Percentiles rank a stretch among this genome's conserved stretches.
These are phyloP conservation scores for Curvularia lunata DNA, from an alignment of 2,329 filamentous ascomycete species.

Conservation along the genomic window DNA sequence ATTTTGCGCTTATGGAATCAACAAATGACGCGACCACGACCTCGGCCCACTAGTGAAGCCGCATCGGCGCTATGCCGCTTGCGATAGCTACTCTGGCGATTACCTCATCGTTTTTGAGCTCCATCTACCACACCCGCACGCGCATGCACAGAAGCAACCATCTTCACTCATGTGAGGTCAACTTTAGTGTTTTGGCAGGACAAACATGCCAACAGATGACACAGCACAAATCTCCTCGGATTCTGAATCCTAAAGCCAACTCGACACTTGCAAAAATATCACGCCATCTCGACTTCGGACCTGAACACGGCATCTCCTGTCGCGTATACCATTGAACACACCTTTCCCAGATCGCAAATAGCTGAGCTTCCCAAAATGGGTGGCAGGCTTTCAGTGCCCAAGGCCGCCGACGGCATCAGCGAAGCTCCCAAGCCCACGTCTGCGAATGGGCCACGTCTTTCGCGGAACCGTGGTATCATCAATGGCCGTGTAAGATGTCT, in stretches of 20 bases:
- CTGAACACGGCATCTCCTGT: not conserved
- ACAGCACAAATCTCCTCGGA: conserved; percentile 6
- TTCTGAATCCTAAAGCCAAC: conserved; percentile 8
- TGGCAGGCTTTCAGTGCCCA: conserved; percentile 54
- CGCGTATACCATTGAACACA: not conserved
- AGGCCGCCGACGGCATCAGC: conserved; percentile 51
- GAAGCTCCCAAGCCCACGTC: conserved; percentile 50
- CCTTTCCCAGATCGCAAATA: not conserved
- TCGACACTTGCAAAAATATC: conserved; percentile 6
- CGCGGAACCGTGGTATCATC: conserved; percentile 41
- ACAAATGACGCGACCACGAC: conserved; percentile 19
- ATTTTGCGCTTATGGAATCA: conserved; percentile 31
- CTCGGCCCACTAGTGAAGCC: conserved; percentile 15
- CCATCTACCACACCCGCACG: conserved; percentile 15
- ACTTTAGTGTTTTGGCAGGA: conserved; percentile 10
- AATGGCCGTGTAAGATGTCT: conserved; percentile 42
- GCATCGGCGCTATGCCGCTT: conserved; percentile 27
- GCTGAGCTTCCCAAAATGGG: conserved; percentile 49
- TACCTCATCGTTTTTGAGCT: conserved; percentile 33
- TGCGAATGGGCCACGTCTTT: conserved; percentile 38
- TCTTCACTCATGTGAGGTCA: conserved; percentile 4
- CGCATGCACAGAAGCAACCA: conserved; percentile 12
- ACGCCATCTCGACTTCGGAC: conserved; percentile 11
- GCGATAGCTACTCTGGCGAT: conserved; percentile 21
- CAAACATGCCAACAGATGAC: conserved; percentile 21